Evolutionary conservation across 2,329 filamentous ascomycete species (phyloP), one percentile per base, ranked within the genome.

Genomic region (Graphiopsis chlorocephala): DNA sequence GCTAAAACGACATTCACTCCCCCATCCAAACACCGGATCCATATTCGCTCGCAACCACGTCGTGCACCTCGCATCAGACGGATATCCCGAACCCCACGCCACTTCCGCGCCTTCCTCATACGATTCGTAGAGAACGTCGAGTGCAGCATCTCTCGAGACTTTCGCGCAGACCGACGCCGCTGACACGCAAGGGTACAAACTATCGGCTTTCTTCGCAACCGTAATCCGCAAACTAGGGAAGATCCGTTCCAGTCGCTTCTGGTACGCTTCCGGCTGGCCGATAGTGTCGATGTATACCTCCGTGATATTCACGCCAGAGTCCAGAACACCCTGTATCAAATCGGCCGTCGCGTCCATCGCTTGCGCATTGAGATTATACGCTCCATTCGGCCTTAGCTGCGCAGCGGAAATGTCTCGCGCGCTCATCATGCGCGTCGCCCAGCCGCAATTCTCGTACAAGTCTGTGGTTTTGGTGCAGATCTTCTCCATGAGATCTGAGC

Each of bases 201-300:
- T 92, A 76, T 99, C 94, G 3, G 95, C 94, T 81, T 98, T 98
- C 70, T 82, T 84, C 28, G 80, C 82, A 2, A 84, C 82, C 0
- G 81, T 83, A 64, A 84, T 82, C 3, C 74, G 71, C 42, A 79
- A 73, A 0, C 88, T 89, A 1, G 95, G 94, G 76, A 98, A 98
- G 61, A 96, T 83, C 66, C 88, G 84, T 79, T 94, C 90, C 62
- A 99, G 82, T 74, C 90, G 92, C 73, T 86, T 87, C 82, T 98
- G 93, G 81, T 98, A 97, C 4, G 87, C 81, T 20, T 85, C 87
- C 1, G 94, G 93, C 64, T 85, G 90, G 35, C 94, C 94, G 73
- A 98, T 90, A 2, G 94, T 98, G 79, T 99, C 94, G 75, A 99
- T 93, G 77, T 93, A 99, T 60, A 99, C 91, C 77, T 97, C 92